These are phyloP conservation scores for Alloascoidea africana DNA, from an alignment of 805 yeast genomes.

Conservation along the genomic window DNA sequence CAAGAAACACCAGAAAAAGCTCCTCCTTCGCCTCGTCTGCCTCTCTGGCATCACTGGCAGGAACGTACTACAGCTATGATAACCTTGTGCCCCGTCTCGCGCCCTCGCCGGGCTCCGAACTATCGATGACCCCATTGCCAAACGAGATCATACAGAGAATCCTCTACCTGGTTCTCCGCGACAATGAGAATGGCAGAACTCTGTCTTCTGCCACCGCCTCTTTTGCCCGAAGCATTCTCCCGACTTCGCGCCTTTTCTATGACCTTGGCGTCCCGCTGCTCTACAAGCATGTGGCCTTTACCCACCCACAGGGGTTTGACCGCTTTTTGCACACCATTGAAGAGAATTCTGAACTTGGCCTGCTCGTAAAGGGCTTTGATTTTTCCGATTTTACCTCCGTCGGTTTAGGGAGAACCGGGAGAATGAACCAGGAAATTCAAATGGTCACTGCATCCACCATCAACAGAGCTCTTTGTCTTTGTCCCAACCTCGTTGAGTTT, in stretches of 20 bases:
- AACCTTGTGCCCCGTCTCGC: not conserved
- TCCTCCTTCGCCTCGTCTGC: not conserved
- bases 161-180: not conserved
- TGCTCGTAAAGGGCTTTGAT: slow-evolving; percentile 61
- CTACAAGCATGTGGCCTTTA: slow-evolving; percentile 31
- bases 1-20: too few species aligned
- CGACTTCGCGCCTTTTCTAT: slow-evolving; percentile 14
- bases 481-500: slow-evolving; percentile 60
- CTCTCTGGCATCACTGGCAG: not conserved
- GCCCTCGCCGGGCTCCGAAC: not conserved
- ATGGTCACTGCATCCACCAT: slow-evolving; percentile 74
- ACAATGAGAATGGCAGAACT: not conserved
- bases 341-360: slow-evolving; percentile 31
- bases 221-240: slow-evolving; percentile 7
- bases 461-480: slow-evolving; percentile 38
- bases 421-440: slow-evolving; percentile 84
- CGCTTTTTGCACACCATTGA: slow-evolving; percentile 44
- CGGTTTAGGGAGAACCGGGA: slow-evolving; percentile 78
- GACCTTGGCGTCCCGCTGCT: slow-evolving; percentile 19
- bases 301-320: slow-evolving; percentile 70
- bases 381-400: slow-evolving; percentile 81
- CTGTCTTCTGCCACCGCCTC: not conserved
- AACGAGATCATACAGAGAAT: not conserved
- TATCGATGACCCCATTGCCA: not conserved
- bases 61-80: not conserved